A percentile compares a stretch with the other conserved stretches of the same genome.
These are phyloP conservation scores for Globisporangium cederbergense DNA, from an alignment of 352 stramenopile species.

Conservation along the genomic window DNA sequence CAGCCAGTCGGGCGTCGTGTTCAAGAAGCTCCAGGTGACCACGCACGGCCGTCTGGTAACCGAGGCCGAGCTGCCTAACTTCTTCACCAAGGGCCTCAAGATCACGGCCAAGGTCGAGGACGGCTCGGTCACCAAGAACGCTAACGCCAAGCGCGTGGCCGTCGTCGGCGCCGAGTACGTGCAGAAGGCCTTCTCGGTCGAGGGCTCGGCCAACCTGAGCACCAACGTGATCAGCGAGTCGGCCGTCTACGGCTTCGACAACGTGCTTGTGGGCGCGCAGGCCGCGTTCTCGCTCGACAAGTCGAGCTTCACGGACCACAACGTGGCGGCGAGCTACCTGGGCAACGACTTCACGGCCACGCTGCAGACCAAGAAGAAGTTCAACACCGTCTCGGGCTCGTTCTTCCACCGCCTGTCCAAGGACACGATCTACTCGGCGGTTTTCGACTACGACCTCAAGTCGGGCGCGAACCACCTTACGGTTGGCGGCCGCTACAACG, in stretches of 20 bases:
- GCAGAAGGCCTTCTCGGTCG: slow-evolving; percentile 57
- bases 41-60: slow-evolving; percentile 73
- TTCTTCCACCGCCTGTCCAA: slow-evolving; percentile 83
- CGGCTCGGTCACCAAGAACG: slow-evolving; percentile 74
- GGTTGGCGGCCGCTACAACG: slow-evolving; percentile 79
- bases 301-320: slow-evolving; percentile 81
- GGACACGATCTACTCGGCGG: slow-evolving; percentile 81
- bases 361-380: slow-evolving; percentile 86
- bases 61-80: slow-evolving; percentile 78
- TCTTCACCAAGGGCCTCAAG: slow-evolving; percentile 79
- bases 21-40: slow-evolving; percentile 88
- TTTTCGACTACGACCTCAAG: slow-evolving; percentile 89
- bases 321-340: slow-evolving; percentile 75
- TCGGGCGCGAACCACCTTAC: slow-evolving; percentile 78
- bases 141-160: slow-evolving; percentile 65
- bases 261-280: slow-evolving; percentile 70
- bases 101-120: slow-evolving; percentile 84
- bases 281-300: slow-evolving; percentile 80
- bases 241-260: slow-evolving; percentile 75
- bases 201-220: slow-evolving; percentile 55
- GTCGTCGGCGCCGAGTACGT: slow-evolving; percentile 79
- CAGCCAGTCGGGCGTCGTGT: slow-evolving; percentile 49
- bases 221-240: slow-evolving; percentile 56
- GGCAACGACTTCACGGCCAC: slow-evolving; percentile 73
- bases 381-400: slow-evolving; percentile 73